Evolutionary conservation across 2,329 filamentous ascomycete species (phyloP), one percentile per base, ranked within the genome.

Genomic region (Chrysoporthe puriensis): DNA sequence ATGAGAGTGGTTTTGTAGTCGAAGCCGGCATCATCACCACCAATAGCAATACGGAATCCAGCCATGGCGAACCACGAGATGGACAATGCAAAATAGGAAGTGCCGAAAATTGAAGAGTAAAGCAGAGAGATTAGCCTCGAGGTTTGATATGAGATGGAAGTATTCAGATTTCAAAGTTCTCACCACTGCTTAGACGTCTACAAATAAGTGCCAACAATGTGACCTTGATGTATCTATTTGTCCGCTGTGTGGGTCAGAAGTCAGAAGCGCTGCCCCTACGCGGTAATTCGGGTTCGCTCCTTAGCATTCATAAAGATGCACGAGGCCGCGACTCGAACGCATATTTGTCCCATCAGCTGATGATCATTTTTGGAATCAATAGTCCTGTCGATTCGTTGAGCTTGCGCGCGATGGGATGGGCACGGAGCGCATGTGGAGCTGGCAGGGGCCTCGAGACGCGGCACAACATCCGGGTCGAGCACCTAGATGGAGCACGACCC

Each of bases 1-100:
- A 91, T 92, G 80, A 96, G 90, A 72, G 88, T 86, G 76, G 89
- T 87, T 79, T 95, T 96, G 86, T 96, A 96, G 73, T 80, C 82
- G 74, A 91, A 86, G 75, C 93, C 93, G 70, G 92, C 92, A 73
- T 93, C 90, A 83, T 86, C 60, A 8, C 64, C 67, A 40, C 66
- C 66, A 34, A 67, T 36, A 26, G 50, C 66, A 48, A 67, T 67
- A 11, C 66, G 66, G 40, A 64, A 57, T 18, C 62, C 66, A 48
- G 66, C 11, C 66, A 67, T 67, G 61, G 43, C 54, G 8, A 14
- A 26, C 50, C 5, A 4, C 11, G 26, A 26, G 40, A 34, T 14
- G 2, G 5, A 40, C 7, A 26, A 44, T 59, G 18, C 14, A 16
- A 46, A 52, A 36, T 58, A 42, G 26, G 1, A 61, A 42, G 42